Conservation (phyloP, 352 stramenopile genomes). For the Phytophthora pluvialis region DNA sequence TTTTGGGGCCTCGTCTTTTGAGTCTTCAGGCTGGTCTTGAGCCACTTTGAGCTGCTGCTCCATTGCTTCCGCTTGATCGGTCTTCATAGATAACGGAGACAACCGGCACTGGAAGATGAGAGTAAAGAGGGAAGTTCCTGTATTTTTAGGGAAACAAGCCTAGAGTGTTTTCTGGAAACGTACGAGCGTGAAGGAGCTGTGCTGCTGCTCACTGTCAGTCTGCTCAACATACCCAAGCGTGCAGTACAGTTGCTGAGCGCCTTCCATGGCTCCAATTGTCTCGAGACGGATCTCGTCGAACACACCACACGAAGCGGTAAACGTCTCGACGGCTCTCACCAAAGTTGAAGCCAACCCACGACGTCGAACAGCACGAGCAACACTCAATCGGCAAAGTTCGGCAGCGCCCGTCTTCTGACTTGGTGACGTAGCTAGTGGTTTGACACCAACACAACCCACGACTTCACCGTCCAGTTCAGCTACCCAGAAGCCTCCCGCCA, state of each 20-base stretch:
- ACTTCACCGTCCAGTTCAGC: conserved; percentile 45
- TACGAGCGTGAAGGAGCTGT: conserved; percentile 62
- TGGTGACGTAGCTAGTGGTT: conserved; percentile 28
- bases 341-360: conserved; percentile 56
- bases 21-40: neutral
- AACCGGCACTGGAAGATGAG: neutral
- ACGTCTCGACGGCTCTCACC: conserved; percentile 50
- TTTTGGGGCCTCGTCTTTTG: neutral
- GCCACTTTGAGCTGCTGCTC: conserved; percentile 7
- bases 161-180: conserved; percentile 55
- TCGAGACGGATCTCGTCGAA: conserved; percentile 58
- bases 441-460: conserved; percentile 69
- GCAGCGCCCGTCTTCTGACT: conserved; percentile 17
- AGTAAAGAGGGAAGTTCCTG: conserved; percentile 6
- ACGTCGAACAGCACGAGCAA: conserved; percentile 47
- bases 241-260: conserved; percentile 60
- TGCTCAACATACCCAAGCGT: conserved; percentile 51
- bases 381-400: conserved; percentile 70
- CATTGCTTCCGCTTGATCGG: conserved; percentile 1
- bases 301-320: conserved; percentile 26
- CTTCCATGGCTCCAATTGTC: conserved; percentile 68
- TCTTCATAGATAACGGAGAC: neutral
- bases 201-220: conserved; percentile 33
- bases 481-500: conserved; percentile 66
- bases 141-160: conserved; percentile 34